A percentile compares a stretch with the other conserved stretches of the same genome.
These are phyloP conservation scores for Colletotrichum falcatum DNA, from an alignment of 2,329 filamentous ascomycete genomes.

Conservation along the genomic window DNA sequence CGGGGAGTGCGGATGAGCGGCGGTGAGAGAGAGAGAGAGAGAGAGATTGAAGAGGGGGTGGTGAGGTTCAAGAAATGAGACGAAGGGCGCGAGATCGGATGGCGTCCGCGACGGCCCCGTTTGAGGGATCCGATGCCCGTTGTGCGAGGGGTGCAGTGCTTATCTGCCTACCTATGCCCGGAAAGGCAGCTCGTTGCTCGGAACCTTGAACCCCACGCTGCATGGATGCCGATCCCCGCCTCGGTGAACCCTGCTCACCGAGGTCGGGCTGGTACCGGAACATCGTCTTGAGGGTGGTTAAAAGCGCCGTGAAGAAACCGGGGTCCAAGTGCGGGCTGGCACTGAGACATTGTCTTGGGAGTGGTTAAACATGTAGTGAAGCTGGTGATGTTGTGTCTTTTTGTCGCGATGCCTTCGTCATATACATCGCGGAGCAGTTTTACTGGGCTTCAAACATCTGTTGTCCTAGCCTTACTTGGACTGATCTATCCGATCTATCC, in stretches of 20 bases:
- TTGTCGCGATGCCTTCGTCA: no score
- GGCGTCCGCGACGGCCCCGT: conserved; percentile 15
- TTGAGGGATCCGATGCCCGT: conserved; percentile 1
- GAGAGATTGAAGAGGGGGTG: not conserved
- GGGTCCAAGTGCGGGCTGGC: not conserved
- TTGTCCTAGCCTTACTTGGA: no score
- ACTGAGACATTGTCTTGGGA: not conserved
- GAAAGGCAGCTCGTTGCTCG: conserved; percentile 33
- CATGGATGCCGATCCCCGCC: conserved; percentile 33
- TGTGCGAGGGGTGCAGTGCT: not conserved
- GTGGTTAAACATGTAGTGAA: not conserved
- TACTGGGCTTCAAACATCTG: not conserved
- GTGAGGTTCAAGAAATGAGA: conserved; percentile 1
- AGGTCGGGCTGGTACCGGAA: not conserved
- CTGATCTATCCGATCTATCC: no score
- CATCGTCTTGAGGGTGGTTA: not conserved
- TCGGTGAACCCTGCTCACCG: conserved; percentile 22
- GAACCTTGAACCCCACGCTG: conserved; percentile 28
- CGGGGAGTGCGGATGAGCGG: not conserved
- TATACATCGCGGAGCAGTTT: no score
- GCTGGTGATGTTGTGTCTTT: no score
- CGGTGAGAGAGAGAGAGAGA: no score
- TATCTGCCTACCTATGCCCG: conserved; percentile 28
- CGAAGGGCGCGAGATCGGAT: conserved; percentile 32
- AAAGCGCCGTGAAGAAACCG: not conserved